Conservation (phyloP, 2,329 filamentous ascomycete genomes). For the Beauveria varroae region DNA sequence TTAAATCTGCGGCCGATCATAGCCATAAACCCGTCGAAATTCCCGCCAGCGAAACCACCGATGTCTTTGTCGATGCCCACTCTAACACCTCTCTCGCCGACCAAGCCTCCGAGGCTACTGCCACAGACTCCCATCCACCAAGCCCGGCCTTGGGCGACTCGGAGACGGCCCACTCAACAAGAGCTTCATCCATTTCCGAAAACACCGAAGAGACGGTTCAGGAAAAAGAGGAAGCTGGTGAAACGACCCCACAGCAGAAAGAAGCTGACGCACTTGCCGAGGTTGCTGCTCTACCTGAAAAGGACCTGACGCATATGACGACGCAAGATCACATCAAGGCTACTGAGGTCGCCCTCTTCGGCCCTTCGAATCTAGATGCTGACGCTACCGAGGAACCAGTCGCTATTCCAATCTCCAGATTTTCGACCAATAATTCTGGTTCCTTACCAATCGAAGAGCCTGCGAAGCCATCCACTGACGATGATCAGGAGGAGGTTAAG, state of each 20-base stretch:
- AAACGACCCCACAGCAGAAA: constrained; percentile 12
- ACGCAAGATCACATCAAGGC: constrained; percentile 8
- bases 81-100: constrained; percentile 37
- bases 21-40: constrained; percentile 33
- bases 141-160: constrained; percentile 48
- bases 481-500: neutral
- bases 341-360: constrained; percentile 16
- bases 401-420: constrained; percentile 33
- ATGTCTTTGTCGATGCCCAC: constrained; percentile 33
- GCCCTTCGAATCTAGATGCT: constrained; percentile 7
- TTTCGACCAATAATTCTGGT: constrained; percentile 26
- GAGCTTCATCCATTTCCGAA: constrained; percentile 57
- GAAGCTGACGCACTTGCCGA: neutral
- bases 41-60: constrained; percentile 36
- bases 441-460: neutral
- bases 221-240: constrained; percentile 22
- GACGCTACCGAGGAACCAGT: constrained; percentile 1
- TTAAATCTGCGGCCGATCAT: neutral
- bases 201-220: constrained; percentile 53
- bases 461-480: neutral
- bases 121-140: constrained; percentile 49
- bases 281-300: neutral
- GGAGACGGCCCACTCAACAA: constrained; percentile 52
- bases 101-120: constrained; percentile 37
- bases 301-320: neutral